phyloP scores from a whole-genome alignment of 2,329 filamentous ascomycete species.

The Bipolaris oryzae region DNA sequence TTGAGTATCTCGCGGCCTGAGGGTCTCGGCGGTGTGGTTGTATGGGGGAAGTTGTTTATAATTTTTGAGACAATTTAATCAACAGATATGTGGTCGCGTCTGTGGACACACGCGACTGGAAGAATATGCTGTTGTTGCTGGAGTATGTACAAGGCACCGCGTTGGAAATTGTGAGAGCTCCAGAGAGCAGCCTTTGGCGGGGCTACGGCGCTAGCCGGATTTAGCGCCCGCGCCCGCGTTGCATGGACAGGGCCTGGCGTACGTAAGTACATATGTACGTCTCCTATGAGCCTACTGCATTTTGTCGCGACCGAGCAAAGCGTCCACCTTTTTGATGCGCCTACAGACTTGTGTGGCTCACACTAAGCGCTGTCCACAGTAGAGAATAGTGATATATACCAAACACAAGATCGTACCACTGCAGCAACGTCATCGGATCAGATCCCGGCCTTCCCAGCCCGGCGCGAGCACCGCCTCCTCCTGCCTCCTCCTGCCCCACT shows the following conservation, averaged over 20 bases:
- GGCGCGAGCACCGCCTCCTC: constrained; percentile 32
- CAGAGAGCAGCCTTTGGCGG: constrained; percentile 29
- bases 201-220: constrained; percentile 34
- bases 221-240: constrained; percentile 25
- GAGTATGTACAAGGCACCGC: background rate
- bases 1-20: background rate
- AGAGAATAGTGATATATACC: background rate
- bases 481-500: constrained; percentile 37
- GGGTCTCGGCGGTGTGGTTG: background rate
- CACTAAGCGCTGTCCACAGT: background rate
- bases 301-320: constrained; percentile 17
- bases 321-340: constrained; percentile 7
- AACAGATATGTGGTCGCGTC: background rate
- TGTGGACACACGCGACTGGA: background rate
- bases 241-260: constrained; percentile 26
- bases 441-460: constrained; percentile 30
- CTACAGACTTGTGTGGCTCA: background rate
- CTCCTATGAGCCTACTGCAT: background rate
- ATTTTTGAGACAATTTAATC: background rate
- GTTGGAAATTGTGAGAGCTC: constrained; percentile 26
- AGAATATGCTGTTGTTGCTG: background rate
- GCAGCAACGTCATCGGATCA: constrained; percentile 19
- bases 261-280: background rate
- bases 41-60: background rate
- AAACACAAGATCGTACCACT: background rate